Evolutionary conservation across 495 filamentous ascomycete species (phyloP), one percentile per base, ranked within the genome.

Genomic region (Pseudevernia furfuracea): DNA sequence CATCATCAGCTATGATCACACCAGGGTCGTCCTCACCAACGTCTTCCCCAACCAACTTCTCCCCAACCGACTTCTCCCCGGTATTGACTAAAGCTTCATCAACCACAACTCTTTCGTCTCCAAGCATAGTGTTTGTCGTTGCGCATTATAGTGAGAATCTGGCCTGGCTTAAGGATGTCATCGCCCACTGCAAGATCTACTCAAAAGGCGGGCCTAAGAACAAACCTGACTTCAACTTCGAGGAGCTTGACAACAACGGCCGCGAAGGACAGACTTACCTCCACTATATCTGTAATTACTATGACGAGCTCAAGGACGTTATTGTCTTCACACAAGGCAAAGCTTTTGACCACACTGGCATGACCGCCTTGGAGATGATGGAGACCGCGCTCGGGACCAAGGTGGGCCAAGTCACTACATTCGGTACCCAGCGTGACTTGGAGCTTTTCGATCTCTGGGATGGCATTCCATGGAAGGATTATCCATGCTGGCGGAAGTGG

Each of bases 331-430:
- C 79, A 3, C 82, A 84, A 62, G 74, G 80, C 79, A 81, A 82
- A 66, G 84, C 84, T 68, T 79, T 84, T 71, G 79, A 83, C 60
- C 77, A 79, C 10, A 71, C 82, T 59, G 79, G 80, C 63, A 37
- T 67, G 23, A 44, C 32, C 58, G n/a, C 60, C n/a, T 28, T 19
- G 32, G 66, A 67, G 55, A 60, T 67, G 28, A 60, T 62, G 28
- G 39, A 56, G 15, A 25, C 11, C 17, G 37, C 66, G 28, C 55
- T 44, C 30, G 37, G 28, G 41, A 64, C 66, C 4, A 48, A 59
- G 32, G 34, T 30, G 17, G 66, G 61, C 28, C 61, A 64, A 46
- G 61, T 67, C 8, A 60, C 56, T 4, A 67, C 66, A 4, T 67
- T 60, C 55, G 43, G 43, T 21, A 57, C 66, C 19, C 64, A 64